phyloP scores from a whole-genome alignment of 768 basidiomycete genomes.

The Neoboletus magnificus region DNA sequence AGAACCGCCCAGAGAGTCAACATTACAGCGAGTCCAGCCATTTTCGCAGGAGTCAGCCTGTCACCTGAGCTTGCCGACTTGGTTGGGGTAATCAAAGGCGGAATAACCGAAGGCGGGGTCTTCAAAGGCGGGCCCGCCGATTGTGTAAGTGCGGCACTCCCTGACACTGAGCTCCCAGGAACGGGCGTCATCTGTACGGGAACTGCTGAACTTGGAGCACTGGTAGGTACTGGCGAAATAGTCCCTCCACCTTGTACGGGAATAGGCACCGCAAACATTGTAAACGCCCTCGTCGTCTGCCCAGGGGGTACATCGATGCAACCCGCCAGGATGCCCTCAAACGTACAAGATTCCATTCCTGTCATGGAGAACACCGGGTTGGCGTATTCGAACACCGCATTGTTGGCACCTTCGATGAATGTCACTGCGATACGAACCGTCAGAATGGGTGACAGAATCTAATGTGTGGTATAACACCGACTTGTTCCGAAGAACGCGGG shows the following conservation, averaged over 20 bases:
- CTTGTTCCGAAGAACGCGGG: conserved; percentile 38
- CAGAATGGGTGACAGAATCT: background rate
- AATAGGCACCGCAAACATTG: background rate
- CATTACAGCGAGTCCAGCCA: background rate
- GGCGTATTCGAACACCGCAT: background rate
- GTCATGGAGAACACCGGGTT: background rate
- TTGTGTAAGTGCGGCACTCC: background rate
- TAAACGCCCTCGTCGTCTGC: too few relatives aligned
- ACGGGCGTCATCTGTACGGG: background rate
- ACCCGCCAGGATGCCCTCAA: background rate
- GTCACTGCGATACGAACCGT: background rate
- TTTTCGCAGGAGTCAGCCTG: background rate
- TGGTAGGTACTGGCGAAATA: background rate
- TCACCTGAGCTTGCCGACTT: background rate
- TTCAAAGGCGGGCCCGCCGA: background rate
- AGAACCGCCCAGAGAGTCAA: conserved; percentile 1
- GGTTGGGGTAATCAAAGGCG: background rate
- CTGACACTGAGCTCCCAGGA: conserved; percentile 1
- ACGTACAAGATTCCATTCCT: background rate
- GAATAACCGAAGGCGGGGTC: too few relatives aligned
- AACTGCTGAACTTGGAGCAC: background rate
- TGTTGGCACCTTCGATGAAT: background rate
- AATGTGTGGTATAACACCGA: conserved; percentile 6
- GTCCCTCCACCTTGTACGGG: conserved; percentile 11
- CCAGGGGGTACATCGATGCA: background rate